Conservation (phyloP, 495 filamentous ascomycete genomes). For the Aspergillus egyptiacus region DNA sequence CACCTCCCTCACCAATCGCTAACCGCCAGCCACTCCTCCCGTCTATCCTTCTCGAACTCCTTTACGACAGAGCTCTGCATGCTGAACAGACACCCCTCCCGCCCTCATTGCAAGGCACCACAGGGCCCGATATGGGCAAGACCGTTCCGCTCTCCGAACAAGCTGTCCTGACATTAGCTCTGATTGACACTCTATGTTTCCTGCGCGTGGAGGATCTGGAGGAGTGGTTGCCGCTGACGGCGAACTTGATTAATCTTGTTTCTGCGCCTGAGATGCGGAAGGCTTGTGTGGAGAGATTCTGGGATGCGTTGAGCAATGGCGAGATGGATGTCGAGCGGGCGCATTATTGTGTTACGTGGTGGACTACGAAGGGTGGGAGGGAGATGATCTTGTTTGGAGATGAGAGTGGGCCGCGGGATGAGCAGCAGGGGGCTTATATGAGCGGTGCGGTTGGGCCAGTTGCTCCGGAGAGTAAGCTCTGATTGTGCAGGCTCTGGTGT, state of each 20-base stretch:
- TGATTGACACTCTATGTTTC: conserved; percentile 77
- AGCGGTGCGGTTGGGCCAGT: conserved; percentile 50
- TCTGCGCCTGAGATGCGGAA: conserved; percentile 55
- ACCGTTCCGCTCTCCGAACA: conserved; percentile 64
- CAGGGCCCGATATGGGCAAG: conserved; percentile 24
- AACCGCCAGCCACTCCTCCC: conserved; percentile 67
- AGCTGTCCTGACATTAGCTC: conserved; percentile 67
- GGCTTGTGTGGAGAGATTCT: conserved; percentile 67
- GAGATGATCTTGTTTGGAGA: conserved; percentile 57
- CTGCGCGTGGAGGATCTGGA: conserved; percentile 64
- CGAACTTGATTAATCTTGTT: conserved; percentile 59
- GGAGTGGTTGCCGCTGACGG: conserved; percentile 69
- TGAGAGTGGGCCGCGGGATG: conserved; percentile 19
- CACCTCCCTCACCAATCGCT: conserved; percentile 70
- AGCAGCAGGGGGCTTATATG: conserved; percentile 44
- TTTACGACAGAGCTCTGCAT: conserved; percentile 59
- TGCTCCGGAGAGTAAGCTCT: conserved; percentile 41
- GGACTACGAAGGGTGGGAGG: conserved; percentile 64
- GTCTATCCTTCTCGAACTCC: conserved; percentile 73
- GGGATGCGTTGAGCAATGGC: conserved; percentile 74
- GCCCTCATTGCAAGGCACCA: conserved; percentile 25
- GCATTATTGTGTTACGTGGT: conserved; percentile 80
- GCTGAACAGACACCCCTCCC: conserved; percentile 49
- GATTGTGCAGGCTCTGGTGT: not conserved
- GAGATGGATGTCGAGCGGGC: conserved; percentile 91